Base-by-base conservation (phyloP, 768 basidiomycete species). In the Tylopilus sp. region DNA sequence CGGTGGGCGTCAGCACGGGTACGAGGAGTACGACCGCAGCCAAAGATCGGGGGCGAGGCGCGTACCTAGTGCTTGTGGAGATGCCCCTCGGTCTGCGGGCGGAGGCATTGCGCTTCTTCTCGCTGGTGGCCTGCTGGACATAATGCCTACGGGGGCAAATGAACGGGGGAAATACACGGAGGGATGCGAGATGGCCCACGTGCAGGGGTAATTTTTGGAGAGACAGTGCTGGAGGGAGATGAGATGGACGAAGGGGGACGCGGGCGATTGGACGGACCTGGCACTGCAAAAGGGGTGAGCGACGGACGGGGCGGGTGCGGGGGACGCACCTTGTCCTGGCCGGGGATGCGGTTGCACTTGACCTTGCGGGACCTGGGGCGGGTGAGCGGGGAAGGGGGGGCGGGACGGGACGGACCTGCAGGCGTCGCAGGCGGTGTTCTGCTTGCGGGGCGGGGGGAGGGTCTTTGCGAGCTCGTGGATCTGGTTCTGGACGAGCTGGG, bases 341-440 rank as follows among this genome's bases (percentile, higher is more conserved):
- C 89, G 29, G 88, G 86, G 19, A 90, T 70, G 54, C 87, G 82
- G 73, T 89, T 83, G 66, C 92, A 94, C 70, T 92, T 92, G 60
- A 94, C 92, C 75, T 94, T 94, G 58, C 92, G 80, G 34, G 87
- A 78, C 72, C 91, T 90, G 57, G 36, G 42, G 26, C 26, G 48
- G 19, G 25, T 52, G 58, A 53, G 52, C 24, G 17, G 28, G 36
- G 47, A 2, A 5, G 26, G 51, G 40, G 52, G 28, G 34, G 45
- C 16, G 12, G 38, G 28, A 1, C 28, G 31, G 11, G 51, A 58
- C 73, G 53, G 8, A 86, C 88, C 88, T 87, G 83, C 92, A 95
- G 48, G 88, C 88, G 75, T 95, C 92, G 71, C 92, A 95, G 25
- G 93, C 92, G 21, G 91, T 89, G 67, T 95, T 95, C 73, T 94